Evolutionary conservation across 176 grass and related monocot species (phyloP).

Genomic region (Lolium multiflorum): DNA sequence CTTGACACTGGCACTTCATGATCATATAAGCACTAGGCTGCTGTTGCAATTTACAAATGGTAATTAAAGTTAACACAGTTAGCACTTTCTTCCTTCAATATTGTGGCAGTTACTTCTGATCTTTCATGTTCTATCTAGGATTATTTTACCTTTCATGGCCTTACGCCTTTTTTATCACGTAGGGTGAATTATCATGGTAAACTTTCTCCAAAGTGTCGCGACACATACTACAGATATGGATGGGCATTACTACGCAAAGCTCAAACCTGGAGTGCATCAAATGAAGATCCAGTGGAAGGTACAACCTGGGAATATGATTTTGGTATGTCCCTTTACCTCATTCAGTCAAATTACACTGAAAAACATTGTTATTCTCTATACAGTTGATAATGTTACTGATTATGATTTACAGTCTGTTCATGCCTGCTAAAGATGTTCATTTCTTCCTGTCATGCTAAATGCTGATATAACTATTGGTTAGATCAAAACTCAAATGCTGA

Average conservation of each 20-base stretch:
- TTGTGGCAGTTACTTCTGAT: background rate
- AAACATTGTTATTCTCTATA: background rate
- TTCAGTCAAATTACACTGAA: too few species aligned
- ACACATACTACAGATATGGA: slow-evolving; percentile 84
- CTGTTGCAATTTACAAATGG: background rate
- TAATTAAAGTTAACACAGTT: background rate
- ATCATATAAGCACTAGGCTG: background rate
- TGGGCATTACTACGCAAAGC: slow-evolving; percentile 79
- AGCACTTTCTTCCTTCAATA: background rate
- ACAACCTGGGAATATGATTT: slow-evolving; percentile 37
- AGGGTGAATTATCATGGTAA: slow-evolving; percentile 74
- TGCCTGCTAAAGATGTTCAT: slow-evolving; percentile 6
- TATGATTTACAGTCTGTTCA: background rate
- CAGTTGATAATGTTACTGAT: background rate
- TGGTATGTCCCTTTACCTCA: too few species aligned
- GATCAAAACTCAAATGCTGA: slow-evolving; percentile 57
- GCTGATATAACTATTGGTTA: slow-evolving; percentile 41
- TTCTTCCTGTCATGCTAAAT: slow-evolving; percentile 10
- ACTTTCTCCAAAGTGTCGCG: slow-evolving; percentile 79
- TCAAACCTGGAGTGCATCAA: slow-evolving; percentile 55
- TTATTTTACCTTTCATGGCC: background rate
- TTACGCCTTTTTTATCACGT: background rate
- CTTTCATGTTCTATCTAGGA: background rate
- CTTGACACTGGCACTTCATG: background rate
- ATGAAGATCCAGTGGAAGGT: slow-evolving; percentile 54